phyloP scores from a whole-genome alignment of 345 rosid species.

The Brassica cretica region DNA sequence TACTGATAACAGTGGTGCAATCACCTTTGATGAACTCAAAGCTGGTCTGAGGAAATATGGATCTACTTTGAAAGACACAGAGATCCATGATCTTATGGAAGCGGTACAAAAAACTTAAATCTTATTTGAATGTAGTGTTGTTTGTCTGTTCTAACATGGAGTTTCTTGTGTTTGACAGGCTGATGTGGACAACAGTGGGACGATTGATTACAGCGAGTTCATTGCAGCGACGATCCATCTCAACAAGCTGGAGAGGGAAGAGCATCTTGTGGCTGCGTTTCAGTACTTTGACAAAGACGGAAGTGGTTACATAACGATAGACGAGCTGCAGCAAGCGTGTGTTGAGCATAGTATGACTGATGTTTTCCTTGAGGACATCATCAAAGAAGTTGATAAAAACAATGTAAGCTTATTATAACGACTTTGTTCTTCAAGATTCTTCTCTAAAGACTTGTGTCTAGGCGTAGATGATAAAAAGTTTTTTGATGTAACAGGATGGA shows the following conservation, averaged over 20 bases:
- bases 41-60: conserved; percentile 93
- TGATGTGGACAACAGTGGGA: conserved; percentile 97
- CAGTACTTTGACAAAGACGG: conserved; percentile 91
- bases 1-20: conserved; percentile 95
- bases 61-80: conserved; percentile 86
- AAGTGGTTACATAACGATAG: conserved; percentile 95
- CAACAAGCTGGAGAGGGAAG: conserved; percentile 92
- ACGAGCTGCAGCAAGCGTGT: conserved; percentile 98
- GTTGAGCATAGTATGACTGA: conserved; percentile 90
- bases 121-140: no score
- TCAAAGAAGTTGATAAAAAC: conserved; percentile 95
- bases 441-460: no score
- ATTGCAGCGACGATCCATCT: conserved; percentile 98
- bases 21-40: conserved; percentile 96
- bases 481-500: conserved; percentile 61
- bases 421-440: no score
- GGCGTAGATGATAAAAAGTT: no score
- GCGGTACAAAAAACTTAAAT: conserved; percentile 47
- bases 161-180: conserved; percentile 54
- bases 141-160: no score
- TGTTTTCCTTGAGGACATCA: conserved; percentile 86
- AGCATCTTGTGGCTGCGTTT: conserved; percentile 95
- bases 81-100: conserved; percentile 96
- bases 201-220: conserved; percentile 95
- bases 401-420: conserved; percentile 54